Base-by-base conservation (phyloP, 164 flowering plant genomes). In the Tetracentron sinense region DNA sequence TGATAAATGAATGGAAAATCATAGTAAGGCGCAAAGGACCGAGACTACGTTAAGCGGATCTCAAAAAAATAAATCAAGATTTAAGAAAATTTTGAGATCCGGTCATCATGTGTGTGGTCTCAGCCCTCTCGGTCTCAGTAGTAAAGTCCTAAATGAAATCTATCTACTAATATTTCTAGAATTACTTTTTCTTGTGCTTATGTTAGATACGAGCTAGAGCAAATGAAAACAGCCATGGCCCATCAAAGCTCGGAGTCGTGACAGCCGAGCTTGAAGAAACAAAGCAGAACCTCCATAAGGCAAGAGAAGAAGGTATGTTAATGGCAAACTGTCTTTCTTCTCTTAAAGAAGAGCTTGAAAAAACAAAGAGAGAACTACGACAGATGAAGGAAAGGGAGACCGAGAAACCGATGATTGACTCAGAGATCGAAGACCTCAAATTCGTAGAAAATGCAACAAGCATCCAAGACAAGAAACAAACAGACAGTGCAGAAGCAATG, bases 221-320 rank as follows among this genome's bases (percentile, higher is more conserved):
- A 31, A 59, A 33, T 54, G 79, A 72, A 71, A 68, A 35, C 7
- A 65, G 62, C 27, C 64, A 73, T 23, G 72, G 71, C 47, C 46
- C 29, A 6, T 67, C 81, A 0, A 75, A 55, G 63, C 48, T 78
- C 6, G 85, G 67, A 61, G 72, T 54, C 2, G 64, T 81, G 2
- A 63, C 76, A 3, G 79, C 81, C 0, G 96, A 94, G 79, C 81
- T 94, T 3, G 89, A 89, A 58, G 90, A 86, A 65, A 82, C 99
- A 23, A 89, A 83, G 63, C 82, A 88, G 62, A 81, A 64, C 70
- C 92, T 93, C 6, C 63, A 72, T 55, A 85, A 79, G 55, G 91
- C 97, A 0, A 78, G 58, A 69, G 87, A 85, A 66, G 90, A 88
- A 60, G 72, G 84, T 50, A 29, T 29, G 54, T 11, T 42, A 23